These are phyloP conservation scores for Talaromyces verruculosus DNA, from an alignment of 2,329 filamentous ascomycete species.

Conservation along the genomic window DNA sequence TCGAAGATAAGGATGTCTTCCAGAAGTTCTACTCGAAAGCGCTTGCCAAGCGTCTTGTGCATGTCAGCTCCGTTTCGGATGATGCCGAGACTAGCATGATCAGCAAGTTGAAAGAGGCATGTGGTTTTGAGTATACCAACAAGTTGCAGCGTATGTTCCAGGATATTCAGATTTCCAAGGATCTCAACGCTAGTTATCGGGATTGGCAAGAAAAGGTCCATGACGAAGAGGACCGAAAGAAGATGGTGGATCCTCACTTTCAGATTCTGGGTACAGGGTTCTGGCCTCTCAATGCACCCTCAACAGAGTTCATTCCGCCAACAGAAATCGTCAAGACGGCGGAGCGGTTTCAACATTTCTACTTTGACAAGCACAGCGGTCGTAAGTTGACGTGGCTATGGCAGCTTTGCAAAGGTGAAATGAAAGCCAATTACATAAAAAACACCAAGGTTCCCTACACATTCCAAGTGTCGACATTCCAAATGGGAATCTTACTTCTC, in stretches of 20 bases:
- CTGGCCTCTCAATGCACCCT: slow-evolving; percentile 88
- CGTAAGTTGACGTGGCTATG: slow-evolving; percentile 97
- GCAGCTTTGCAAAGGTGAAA: slow-evolving; percentile 96
- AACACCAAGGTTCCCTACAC: slow-evolving; percentile 87
- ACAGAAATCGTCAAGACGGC: slow-evolving; percentile 81
- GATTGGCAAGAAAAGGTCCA: slow-evolving; percentile 70
- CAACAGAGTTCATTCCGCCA: slow-evolving; percentile 84
- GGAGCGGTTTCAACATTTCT: slow-evolving; percentile 86
- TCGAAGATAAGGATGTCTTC: slow-evolving; percentile 99
- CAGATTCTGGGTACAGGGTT: slow-evolving; percentile 94
- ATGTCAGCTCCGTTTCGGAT: slow-evolving; percentile 91
- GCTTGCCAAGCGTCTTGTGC: slow-evolving; percentile 89
- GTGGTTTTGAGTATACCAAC: slow-evolving; percentile 98
- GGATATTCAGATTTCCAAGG: slow-evolving; percentile 98
- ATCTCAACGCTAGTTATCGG: slow-evolving; percentile 86
- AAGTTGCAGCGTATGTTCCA: slow-evolving; percentile 99
- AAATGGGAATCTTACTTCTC: slow-evolving; percentile 91
- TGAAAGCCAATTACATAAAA: slow-evolving; percentile 91
- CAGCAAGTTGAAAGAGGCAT: slow-evolving; percentile 96
- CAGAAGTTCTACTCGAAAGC: slow-evolving; percentile 99
- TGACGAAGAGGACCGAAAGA: slow-evolving; percentile 64
- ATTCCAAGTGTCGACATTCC: slow-evolving; percentile 95
- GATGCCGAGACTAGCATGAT: slow-evolving; percentile 99
- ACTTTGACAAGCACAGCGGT: slow-evolving; percentile 94
- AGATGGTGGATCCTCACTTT: slow-evolving; percentile 79